Conservation (phyloP, 2,329 filamentous ascomycete genomes). For the Aureobasidium sp. region DNA sequence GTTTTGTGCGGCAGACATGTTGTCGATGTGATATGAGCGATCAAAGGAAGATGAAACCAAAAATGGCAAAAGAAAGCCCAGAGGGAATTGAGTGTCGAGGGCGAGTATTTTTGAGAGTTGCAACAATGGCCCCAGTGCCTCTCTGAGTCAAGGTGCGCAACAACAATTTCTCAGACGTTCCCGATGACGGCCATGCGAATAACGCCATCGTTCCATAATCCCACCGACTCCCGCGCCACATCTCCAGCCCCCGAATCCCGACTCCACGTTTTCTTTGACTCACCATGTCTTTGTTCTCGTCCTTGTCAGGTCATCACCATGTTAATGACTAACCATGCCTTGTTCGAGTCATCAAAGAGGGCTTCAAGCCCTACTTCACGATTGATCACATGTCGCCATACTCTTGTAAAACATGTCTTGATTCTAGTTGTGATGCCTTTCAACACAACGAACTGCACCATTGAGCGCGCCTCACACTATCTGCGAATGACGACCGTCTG, state of each 20-base stretch:
- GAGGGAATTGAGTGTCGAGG: neutral
- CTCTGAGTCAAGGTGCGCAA: slow-evolving; percentile 3
- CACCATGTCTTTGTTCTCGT: neutral
- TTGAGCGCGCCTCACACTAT: neutral
- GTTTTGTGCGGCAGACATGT: slow-evolving; percentile 28
- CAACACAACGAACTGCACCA: neutral
- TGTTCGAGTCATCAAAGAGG: too few species aligned
- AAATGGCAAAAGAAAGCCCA: neutral
- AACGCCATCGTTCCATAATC: neutral
- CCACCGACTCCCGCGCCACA: neutral
- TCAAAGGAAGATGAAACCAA: neutral
- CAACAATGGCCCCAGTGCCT: neutral
- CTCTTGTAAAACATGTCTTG: neutral
- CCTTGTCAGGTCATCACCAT: neutral
- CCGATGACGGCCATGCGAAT: slow-evolving; percentile 9
- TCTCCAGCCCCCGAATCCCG: neutral
- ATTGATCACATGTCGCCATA: neutral
- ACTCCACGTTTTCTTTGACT: neutral
- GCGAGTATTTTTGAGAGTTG: neutral
- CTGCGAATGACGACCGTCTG: neutral
- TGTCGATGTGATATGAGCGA: slow-evolving; percentile 10
- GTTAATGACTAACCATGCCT: too few species aligned
- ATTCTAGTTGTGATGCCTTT: neutral
- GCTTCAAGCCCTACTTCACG: neutral
- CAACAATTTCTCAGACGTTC: slow-evolving; percentile 3